Evolutionary conservation across 2,329 filamentous ascomycete genomes (phyloP), one percentile per base, ranked within the genome.

Genomic region (Stachybotrys echinatus): DNA sequence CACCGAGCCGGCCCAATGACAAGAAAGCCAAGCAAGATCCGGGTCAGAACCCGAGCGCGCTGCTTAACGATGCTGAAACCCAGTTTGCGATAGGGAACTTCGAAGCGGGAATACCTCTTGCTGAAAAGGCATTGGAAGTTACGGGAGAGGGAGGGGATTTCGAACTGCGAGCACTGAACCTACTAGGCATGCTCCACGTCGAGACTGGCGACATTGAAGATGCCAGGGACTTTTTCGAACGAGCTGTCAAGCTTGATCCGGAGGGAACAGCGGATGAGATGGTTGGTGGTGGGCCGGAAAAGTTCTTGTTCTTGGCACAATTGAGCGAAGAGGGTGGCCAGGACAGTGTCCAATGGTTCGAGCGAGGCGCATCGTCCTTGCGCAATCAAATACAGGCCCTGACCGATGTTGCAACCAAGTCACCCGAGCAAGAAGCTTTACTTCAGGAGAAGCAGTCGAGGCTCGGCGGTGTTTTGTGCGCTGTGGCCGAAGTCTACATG

Each of bases 401-500:
- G 19, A 80, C 84, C 55, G 77, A 75, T 39, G 50, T 67, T 8
- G 54, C 63, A 18, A 64, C 56, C 50, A 72, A 70, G 50, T 72
- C 63, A 14, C 52, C 61, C 27, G 66, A 72, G 56, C 63, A 73
- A 59, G 66, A 74, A 62, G 61, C 60, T 19, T 56, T 72, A 21
- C 61, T 84, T 39, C 79, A 85, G 23, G 88, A 81, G 68, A 89
- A 89, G 74, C 87, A 87, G 66, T 76, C 78, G 56, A 94, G 94
- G 69, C 77, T 97, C 34, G 89, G 91, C 2, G 90, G 90, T 59
- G 89, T 92, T n/a, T 79, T 99, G 34, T 99, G 95, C 69, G 90
- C 89, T 23, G 89, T 97, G 53, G 85, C 89, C 6, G 94, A 99
- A 73, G 90, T 99, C 46, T 99, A 96, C 75, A 99, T 99, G 94